These are phyloP conservation scores for Starmera pachycereana DNA, from an alignment of 805 yeast species.

Conservation along the genomic window DNA sequence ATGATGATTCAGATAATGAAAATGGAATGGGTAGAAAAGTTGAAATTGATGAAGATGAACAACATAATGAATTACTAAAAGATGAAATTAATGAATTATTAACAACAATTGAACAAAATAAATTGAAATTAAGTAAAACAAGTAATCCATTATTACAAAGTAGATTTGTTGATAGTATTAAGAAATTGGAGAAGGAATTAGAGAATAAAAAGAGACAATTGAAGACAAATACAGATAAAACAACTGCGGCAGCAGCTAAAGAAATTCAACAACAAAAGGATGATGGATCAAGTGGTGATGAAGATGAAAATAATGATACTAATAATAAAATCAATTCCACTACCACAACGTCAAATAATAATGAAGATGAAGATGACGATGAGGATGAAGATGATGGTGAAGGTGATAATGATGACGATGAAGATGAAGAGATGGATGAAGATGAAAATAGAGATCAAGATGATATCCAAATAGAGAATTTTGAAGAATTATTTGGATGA, in stretches of 20 bases:
- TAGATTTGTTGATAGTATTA: constrained; percentile 75
- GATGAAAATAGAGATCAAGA: constrained; percentile 18
- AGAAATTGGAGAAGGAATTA: constrained; percentile 68
- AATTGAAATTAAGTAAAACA: constrained; percentile 60
- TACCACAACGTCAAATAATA: constrained; percentile 10
- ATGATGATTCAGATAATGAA: constrained; percentile 39
- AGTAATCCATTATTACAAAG: constrained; percentile 77
- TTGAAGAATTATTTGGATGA: constrained; percentile 22
- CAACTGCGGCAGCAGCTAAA: constrained; percentile 7
- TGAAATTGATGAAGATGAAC: constrained; percentile 45
- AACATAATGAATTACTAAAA: constrained; percentile 61
- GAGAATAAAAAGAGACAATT: constrained; percentile 71
- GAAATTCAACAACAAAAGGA: constrained; percentile 11
- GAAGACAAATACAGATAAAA: constrained; percentile 25
- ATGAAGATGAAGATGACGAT: constrained; percentile 14
- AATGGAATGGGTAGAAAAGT: constrained; percentile 39
- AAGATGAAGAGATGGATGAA: constrained; percentile 21
- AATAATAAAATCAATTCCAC: constrained; percentile 14
- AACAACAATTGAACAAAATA: constrained; percentile 64
- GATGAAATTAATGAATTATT: constrained; percentile 85
- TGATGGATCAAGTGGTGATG: constrained; percentile 15
- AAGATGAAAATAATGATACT: constrained; percentile 14
- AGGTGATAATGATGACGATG: constrained; percentile 21
- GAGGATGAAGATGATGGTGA: constrained; percentile 22
- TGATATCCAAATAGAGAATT: constrained; percentile 17